These are phyloP conservation scores for Penicillium sp. DNA, from an alignment of 2,329 filamentous ascomycete species.

Conservation along the genomic window DNA sequence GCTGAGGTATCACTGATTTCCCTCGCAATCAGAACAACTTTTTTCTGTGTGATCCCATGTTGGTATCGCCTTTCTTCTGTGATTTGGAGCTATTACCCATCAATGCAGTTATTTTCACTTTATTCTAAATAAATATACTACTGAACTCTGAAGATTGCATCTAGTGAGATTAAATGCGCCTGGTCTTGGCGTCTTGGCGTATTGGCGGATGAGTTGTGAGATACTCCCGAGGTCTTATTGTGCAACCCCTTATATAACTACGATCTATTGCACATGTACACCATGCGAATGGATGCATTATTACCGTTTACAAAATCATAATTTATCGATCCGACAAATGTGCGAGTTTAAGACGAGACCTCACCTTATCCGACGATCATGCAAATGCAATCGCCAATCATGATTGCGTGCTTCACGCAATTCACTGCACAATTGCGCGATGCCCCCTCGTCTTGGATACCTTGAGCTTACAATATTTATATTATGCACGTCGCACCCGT, in stretches of 20 bases:
- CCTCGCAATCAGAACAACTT: no score
- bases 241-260: neutral
- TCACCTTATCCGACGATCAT: conserved; percentile 5
- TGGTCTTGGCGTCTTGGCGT: neutral
- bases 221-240: neutral
- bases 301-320: neutral
- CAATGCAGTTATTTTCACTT: no score
- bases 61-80: no score
- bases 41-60: no score
- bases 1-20: no score
- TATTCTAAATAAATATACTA: no score
- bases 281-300: no score
- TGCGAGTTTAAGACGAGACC: neutral
- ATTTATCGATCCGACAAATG: neutral
- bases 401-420: conserved; percentile 23
- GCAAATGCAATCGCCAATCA: conserved; percentile 14
- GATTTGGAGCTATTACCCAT: no score
- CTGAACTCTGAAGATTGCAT: no score
- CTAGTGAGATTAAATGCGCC: neutral
- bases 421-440: conserved; percentile 20
- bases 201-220: neutral
- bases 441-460: conserved; percentile 7
- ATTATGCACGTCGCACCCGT: neutral
- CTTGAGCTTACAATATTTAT: neutral
- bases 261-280: no score